Base-by-base conservation (phyloP, 75 land plant genomes). In the Larix kaempferi region DNA sequence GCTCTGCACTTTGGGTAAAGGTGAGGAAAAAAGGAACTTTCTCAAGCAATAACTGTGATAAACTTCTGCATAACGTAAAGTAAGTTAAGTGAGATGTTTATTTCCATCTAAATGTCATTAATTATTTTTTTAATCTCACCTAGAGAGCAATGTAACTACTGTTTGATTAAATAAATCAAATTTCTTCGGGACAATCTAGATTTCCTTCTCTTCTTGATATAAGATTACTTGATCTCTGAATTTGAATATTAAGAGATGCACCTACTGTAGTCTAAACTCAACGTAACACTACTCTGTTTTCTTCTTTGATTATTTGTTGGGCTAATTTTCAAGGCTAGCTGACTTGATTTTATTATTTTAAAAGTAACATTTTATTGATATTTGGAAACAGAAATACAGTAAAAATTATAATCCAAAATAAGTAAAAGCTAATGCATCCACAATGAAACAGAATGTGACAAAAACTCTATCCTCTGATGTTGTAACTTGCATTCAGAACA, bases 1-100 rank as follows among this genome's bases (percentile, higher is more conserved):
- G 98, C 72, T 93, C 95, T 52, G 80, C 84, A 12, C 86, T 95
- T 8, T 95, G 96, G 96, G 85, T 95, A 11, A 91, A 95, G 98
- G 96, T 94, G 80, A 58, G 62, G 44, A 26, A n/a, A 25, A 29
- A 4, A 1, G 12, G 29, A 27, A 69, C 22, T 21, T 69, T 69
- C 4, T 10, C 39, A 6, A 3, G 57, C 33, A 15, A 13, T 15
- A 27, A 22, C 19, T 22, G 49, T 59, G 33, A 12, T 37, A 69
- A 39, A 21, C 3, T 69, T 17, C 21, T 69, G 37, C 6, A 33
- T 15, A 41, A 69, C n/a, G n/a, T 41, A 69, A 19, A 39, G 71
- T 19, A 69, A 69, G 49, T 69, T 19, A 21, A 41, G 35, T 69
- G 72, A 19, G 39, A 1, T 29, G 49, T 69, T 41, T 10, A n/a